These are phyloP conservation scores for Daldinia decipiens DNA, from an alignment of 495 filamentous ascomycete species.

Conservation along the genomic window DNA sequence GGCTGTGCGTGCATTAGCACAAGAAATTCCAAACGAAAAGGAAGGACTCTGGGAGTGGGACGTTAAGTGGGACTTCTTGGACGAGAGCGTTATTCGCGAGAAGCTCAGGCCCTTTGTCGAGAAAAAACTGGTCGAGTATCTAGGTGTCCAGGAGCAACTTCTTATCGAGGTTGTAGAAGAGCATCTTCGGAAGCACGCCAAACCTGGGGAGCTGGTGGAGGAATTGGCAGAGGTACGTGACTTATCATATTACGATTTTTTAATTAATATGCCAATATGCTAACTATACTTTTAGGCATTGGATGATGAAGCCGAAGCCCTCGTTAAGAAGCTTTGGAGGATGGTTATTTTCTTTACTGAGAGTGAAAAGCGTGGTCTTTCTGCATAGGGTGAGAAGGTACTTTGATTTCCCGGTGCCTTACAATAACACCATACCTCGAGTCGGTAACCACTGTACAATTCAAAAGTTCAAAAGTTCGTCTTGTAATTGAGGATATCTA, in stretches of 20 bases:
- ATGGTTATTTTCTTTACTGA: slow-evolving; percentile 99
- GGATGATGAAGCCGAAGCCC: slow-evolving; percentile 91
- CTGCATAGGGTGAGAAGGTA: slow-evolving; percentile 60
- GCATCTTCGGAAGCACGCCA: slow-evolving; percentile 79
- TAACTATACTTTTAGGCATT: slow-evolving; percentile 68
- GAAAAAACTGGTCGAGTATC: slow-evolving; percentile 96
- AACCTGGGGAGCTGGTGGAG: slow-evolving; percentile 82
- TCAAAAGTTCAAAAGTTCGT: not conserved
- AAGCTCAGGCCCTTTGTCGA: slow-evolving; percentile 95
- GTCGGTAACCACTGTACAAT: slow-evolving; percentile 7
- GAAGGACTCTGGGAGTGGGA: slow-evolving; percentile 91
- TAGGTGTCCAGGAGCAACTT: slow-evolving; percentile 96
- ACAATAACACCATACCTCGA: not conserved
- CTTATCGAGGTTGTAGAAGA: slow-evolving; percentile 92
- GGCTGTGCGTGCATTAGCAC: slow-evolving; percentile 79
- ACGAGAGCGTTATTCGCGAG: slow-evolving; percentile 81
- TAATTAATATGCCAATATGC: not conserved
- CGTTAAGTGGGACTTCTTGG: slow-evolving; percentile 94
- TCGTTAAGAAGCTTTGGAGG: slow-evolving; percentile 97
- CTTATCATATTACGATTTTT: slow-evolving; percentile 19
- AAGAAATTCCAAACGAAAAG: slow-evolving; percentile 88
- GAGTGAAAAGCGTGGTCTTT: slow-evolving; percentile 89
- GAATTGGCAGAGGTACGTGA: slow-evolving; percentile 81
- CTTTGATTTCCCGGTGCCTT: not conserved
- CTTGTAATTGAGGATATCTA: not conserved